These are phyloP conservation scores for Paramecium pentaurelia DNA, from an alignment of 73 alveolate species.

Conservation along the genomic window DNA sequence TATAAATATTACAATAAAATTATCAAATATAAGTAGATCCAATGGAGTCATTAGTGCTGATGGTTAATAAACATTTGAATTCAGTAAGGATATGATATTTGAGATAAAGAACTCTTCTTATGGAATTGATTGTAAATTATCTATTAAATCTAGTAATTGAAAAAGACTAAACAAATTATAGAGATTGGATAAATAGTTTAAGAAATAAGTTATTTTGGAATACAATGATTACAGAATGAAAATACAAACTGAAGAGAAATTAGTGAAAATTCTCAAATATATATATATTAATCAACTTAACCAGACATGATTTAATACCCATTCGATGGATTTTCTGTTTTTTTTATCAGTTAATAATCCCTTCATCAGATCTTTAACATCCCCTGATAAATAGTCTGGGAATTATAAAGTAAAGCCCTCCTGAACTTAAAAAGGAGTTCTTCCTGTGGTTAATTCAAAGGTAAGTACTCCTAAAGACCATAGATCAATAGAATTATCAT, in stretches of 20 bases:
- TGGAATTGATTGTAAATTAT: neutral
- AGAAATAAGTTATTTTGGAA: neutral
- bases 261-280: no score
- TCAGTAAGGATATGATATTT: slow-evolving; percentile 58
- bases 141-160: no score
- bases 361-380: slow-evolving; percentile 39
- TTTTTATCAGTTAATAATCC: slow-evolving; percentile 30
- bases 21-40: slow-evolving; percentile 62
- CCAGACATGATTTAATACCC: slow-evolving; percentile 50
- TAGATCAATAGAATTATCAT: slow-evolving; percentile 90
- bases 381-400: slow-evolving; percentile 55
- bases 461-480: slow-evolving; percentile 97
- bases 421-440: slow-evolving; percentile 17
- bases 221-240: neutral
- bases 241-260: no score
- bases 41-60: slow-evolving; percentile 66
- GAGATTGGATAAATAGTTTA: neutral
- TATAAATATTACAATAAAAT: slow-evolving; percentile 70
- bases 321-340: slow-evolving; percentile 42
- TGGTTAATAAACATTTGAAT: slow-evolving; percentile 65
- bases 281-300: neutral
- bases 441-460: slow-evolving; percentile 93
- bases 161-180: neutral
- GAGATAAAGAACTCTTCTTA: neutral
- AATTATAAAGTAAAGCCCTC: neutral